Conservation (phyloP, 192 early-diverging fungal genomes). For the Gamsiella multidivaricata region DNA sequence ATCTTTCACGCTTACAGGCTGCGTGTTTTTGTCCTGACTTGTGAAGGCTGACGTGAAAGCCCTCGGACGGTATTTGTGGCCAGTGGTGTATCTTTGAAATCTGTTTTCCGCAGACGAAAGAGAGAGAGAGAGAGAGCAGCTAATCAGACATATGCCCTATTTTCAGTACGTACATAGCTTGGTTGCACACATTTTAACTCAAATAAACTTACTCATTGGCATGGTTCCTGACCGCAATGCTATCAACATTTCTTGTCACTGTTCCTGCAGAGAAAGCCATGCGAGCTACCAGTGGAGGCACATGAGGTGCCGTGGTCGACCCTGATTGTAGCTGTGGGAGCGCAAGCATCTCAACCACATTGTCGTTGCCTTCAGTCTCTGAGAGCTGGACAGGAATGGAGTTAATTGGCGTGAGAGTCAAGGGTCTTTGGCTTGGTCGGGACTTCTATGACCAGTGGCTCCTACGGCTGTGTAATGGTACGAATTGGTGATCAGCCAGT, state of each 20-base stretch:
- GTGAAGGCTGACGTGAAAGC: too few relatives aligned
- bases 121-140: too few relatives aligned
- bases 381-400: slow-evolving; percentile 6
- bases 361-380: too few relatives aligned
- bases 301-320: too few relatives aligned
- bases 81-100: slow-evolving; percentile 26
- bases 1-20: too few relatives aligned
- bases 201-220: neutral
- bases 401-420: slow-evolving; percentile 8
- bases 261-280: neutral
- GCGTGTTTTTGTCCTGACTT: too few relatives aligned
- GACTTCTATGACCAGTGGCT: neutral
- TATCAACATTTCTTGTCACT: neutral
- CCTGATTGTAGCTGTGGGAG: too few relatives aligned
- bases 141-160: neutral
- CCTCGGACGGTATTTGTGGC: too few relatives aligned
- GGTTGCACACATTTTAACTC: neutral
- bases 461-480: slow-evolving; percentile 8
- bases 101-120: slow-evolving; percentile 21
- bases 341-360: too few relatives aligned
- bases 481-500: neutral
- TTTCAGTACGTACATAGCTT: neutral
- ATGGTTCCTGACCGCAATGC: neutral
- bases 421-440: slow-evolving; percentile 3
- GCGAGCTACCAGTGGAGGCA: neutral